Evolutionary conservation across 495 filamentous ascomycete genomes (phyloP).

Genomic region (Pyrenula aspistea): DNA sequence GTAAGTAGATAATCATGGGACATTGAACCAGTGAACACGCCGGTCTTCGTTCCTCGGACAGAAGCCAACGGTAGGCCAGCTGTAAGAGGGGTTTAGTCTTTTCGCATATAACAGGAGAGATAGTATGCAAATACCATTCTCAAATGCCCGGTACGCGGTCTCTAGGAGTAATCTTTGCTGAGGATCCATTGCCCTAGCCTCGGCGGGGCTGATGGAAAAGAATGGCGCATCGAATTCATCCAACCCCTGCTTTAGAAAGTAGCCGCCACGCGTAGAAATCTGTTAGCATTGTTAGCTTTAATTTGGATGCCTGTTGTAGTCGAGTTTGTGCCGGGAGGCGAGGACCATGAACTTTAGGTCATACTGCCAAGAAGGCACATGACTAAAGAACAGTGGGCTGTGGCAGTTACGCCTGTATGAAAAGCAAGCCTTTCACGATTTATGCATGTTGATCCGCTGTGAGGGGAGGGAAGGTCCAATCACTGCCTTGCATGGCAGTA

Average conservation of each 20-base stretch:
- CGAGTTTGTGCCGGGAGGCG: background rate
- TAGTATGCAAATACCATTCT: conserved; percentile 18
- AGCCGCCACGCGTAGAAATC: conserved; percentile 1
- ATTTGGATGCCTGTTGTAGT: background rate
- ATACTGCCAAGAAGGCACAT: too few species aligned
- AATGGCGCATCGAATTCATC: conserved; percentile 25
- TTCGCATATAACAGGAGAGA: conserved; percentile 4
- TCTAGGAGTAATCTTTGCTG: conserved; percentile 43
- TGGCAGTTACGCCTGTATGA: too few species aligned
- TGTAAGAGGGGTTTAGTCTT: conserved; percentile 10
- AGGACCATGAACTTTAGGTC: too few species aligned
- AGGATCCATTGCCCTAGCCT: conserved; percentile 46
- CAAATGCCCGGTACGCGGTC: conserved; percentile 43
- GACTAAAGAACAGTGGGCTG: too few species aligned
- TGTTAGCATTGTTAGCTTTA: background rate
- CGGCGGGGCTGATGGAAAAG: conserved; percentile 38
- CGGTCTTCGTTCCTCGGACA: conserved; percentile 5
- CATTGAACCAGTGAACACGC: conserved; percentile 2
- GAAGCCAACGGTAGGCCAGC: conserved; percentile 11
- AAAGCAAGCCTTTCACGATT: too few species aligned
- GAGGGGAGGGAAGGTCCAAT: too few species aligned
- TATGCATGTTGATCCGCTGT: too few species aligned
- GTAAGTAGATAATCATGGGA: conserved; percentile 3
- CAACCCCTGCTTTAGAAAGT: conserved; percentile 25
- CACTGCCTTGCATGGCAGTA: too few species aligned